Evolutionary conservation across 2,329 filamentous ascomycete genomes (phyloP), one percentile per base, ranked within the genome.

Genomic region (Colletotrichum orbiculare): DNA sequence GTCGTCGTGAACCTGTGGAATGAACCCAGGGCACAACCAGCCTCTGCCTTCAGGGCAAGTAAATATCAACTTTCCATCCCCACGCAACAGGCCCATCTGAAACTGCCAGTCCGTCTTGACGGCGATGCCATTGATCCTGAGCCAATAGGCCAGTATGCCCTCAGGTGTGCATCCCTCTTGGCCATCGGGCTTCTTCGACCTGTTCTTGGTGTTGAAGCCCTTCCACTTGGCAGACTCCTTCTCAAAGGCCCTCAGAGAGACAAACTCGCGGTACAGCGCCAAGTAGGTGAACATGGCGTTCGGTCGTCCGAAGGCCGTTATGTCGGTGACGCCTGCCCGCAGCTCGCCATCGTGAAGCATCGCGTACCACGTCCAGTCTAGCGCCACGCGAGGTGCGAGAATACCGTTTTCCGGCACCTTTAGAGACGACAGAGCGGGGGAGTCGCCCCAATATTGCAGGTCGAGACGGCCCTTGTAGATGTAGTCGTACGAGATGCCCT

Each of bases 61-160:
- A 10, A 69, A 69, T 10, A 67, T 63, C 4, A 69, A 33, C 47
- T 66, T 54, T 7, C 65, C 68, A 9, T 65, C 49, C 37, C 64
- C 56, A 9, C 68, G 56, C 17, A 69, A 46, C 8, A 69, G 6
- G 9, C 67, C 67, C 68, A 69, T 69, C 45, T 69, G 50, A 35
- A 69, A 69, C 25, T 61, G 59, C 68, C 68, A 69, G 3, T 69
- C 68, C 25, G 68, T 69, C 57, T 67, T 64, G n/a, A 69, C 68
- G 13, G 60, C 42, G n/a, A 69, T 66, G 12, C 67, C 67, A 25
- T 69, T 69, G 2, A 69, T 50, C 33, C 55, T 58, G 11, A 69
- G 60, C 67, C 67, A 69, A 25, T 69, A 69, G 13, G 60, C 64
- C 17, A 69, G 48, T 33, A 64, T 65, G 2, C 59, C 65, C 43